phyloP scores from a whole-genome alignment of 345 rosid genomes.

The Camelina hispida region DNA sequence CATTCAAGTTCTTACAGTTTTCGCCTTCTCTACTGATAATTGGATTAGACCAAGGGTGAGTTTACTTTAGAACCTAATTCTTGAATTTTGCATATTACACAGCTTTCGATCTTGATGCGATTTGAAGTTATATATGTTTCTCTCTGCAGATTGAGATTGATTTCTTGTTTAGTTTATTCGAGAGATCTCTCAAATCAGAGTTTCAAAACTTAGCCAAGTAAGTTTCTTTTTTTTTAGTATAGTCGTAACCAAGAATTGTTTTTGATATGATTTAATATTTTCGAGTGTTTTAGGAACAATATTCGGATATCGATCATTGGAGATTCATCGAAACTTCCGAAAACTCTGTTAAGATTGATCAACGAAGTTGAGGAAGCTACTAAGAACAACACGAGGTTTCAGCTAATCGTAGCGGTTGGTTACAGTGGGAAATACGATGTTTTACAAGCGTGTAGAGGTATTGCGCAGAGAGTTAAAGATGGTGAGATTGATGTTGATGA shows the following conservation, averaged over 20 bases:
- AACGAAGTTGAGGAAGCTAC: conserved; percentile 59
- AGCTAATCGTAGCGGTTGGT: conserved; percentile 73
- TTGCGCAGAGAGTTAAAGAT: conserved; percentile 59
- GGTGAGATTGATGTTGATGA: conserved; percentile 57
- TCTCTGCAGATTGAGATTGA: conserved; percentile 67
- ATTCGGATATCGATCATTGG: conserved; percentile 58
- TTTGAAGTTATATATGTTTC: not conserved
- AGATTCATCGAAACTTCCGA: conserved; percentile 63
- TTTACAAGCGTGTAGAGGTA: conserved; percentile 66
- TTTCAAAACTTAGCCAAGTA: conserved; percentile 54
- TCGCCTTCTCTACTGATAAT: conserved; percentile 81
- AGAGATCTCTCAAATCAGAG: conserved; percentile 54
- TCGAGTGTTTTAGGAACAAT: conserved; percentile 34
- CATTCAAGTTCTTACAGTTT: conserved; percentile 71
- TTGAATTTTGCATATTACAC: not conserved
- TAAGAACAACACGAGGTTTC: conserved; percentile 55
- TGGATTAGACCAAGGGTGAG: conserved; percentile 76
- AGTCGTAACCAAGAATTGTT: not conserved
- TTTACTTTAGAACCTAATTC: not conserved
- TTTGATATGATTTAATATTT: not conserved
- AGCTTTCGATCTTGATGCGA: not conserved
- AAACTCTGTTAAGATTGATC: conserved; percentile 49
- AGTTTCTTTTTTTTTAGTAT: not conserved
- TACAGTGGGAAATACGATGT: conserved; percentile 79
- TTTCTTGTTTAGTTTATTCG: conserved; percentile 70